These are phyloP conservation scores for Acorus gramineus DNA, from an alignment of 106 monocot species.

Conservation along the genomic window DNA sequence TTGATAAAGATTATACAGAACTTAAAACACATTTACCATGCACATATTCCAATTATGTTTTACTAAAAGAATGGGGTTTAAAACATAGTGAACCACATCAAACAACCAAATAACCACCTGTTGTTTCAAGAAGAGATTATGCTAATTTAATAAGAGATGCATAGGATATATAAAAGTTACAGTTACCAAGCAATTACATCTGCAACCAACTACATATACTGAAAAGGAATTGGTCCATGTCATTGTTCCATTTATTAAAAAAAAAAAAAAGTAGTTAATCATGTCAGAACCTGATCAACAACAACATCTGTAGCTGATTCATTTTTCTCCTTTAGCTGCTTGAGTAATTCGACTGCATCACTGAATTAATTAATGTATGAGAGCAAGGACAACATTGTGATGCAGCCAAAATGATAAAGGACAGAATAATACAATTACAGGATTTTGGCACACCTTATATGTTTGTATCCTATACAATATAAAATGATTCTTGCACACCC, in stretches of 20 bases:
- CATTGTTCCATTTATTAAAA: not conserved
- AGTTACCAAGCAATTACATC: too few species aligned
- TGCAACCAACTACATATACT: not conserved
- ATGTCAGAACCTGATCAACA: conserved; percentile 66
- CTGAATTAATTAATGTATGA: conserved; percentile 16
- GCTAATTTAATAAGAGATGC: too few species aligned
- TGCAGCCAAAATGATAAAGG: not conserved
- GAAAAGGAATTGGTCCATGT: not conserved
- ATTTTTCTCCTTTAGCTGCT: conserved; percentile 55
- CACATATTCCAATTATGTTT: too few species aligned
- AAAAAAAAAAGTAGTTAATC: not conserved
- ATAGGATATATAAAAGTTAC: too few species aligned
- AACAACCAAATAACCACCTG: too few species aligned
- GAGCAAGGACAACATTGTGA: too few species aligned
- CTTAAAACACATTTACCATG: too few species aligned
- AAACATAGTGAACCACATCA: too few species aligned
- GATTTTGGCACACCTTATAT: conserved; percentile 27
- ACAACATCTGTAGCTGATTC: conserved; percentile 36
- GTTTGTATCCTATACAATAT: conserved; percentile 63
- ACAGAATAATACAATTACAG: not conserved
- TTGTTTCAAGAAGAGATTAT: too few species aligned
- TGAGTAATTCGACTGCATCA: conserved; percentile 54
- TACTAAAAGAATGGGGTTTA: too few species aligned
- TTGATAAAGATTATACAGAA: too few species aligned
- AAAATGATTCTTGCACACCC: conserved; percentile 63